Conservation (phyloP, 192 early-diverging fungal genomes). For the Coemansia sp. region DNA sequence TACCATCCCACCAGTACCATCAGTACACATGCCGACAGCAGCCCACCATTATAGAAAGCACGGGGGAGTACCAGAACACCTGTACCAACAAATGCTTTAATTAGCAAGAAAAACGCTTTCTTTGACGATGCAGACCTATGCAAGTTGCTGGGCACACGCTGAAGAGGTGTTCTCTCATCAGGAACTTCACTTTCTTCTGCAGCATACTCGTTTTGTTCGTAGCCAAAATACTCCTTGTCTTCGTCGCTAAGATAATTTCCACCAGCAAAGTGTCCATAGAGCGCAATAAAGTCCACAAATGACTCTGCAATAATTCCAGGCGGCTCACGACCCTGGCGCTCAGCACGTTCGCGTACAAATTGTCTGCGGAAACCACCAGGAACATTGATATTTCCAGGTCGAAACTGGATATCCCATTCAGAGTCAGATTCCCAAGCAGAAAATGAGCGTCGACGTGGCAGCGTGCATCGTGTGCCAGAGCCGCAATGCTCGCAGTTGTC, state of each 20-base stretch:
- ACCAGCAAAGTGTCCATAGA: constrained; percentile 95
- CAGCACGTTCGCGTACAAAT: constrained; percentile 76
- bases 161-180: constrained; percentile 39
- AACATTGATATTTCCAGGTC: constrained; percentile 56
- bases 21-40: constrained; percentile 61
- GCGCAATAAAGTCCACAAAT: constrained; percentile 91
- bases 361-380: constrained; percentile 92
- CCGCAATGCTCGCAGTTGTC: constrained; percentile 52
- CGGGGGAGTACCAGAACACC: constrained; percentile 73
- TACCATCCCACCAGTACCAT: constrained; percentile 62
- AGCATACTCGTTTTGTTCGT: constrained; percentile 18
- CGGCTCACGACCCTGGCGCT: constrained; percentile 60
- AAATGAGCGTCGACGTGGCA: constrained; percentile 51
- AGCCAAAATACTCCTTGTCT: constrained; percentile 63
- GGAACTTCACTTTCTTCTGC: background rate
- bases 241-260: constrained; percentile 85
- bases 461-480: constrained; percentile 10
- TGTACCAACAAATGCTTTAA: constrained; percentile 84
- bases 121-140: constrained; percentile 59
- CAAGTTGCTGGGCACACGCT: constrained; percentile 16
- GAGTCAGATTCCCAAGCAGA: constrained; percentile 52
- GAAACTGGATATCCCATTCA: constrained; percentile 42
- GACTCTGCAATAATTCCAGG: constrained; percentile 77
- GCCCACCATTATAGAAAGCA: constrained; percentile 78
- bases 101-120: constrained; percentile 74